Evolutionary conservation across 169 alveolate species (phyloP).

Genomic region (Amoebophrya sp.): DNA sequence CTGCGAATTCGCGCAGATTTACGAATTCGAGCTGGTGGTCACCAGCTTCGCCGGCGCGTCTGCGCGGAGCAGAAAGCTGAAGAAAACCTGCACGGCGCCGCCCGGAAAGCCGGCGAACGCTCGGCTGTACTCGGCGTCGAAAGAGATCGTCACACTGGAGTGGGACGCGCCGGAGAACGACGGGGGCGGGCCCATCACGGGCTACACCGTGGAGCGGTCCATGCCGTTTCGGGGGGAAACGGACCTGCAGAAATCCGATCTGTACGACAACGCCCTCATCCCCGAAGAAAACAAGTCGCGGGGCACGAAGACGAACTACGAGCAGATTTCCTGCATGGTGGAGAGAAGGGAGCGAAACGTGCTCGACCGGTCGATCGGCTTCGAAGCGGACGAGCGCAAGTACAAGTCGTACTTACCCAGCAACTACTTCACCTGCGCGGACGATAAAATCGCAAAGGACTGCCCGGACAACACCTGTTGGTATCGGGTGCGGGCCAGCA

Average conservation of each 20-base stretch:
- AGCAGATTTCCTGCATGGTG: background rate
- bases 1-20: background rate
- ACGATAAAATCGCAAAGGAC: background rate
- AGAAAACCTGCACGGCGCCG: background rate
- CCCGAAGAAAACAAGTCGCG: background rate
- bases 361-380: background rate
- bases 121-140: background rate
- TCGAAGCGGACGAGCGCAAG: slow-evolving; percentile 8
- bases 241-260: background rate
- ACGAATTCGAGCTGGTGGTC: background rate
- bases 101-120: background rate
- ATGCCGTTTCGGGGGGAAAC: background rate
- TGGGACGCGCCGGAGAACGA: slow-evolving; percentile 35
- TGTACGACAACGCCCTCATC: background rate
- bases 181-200: slow-evolving; percentile 29
- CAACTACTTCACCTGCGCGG: background rate
- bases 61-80: background rate
- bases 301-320: background rate
- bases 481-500: slow-evolving; percentile 21
- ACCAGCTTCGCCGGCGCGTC: background rate
- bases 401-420: background rate
- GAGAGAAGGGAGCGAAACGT: background rate
- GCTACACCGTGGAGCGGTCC: slow-evolving; percentile 34
- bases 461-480: background rate
- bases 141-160: background rate